Evolutionary conservation across 1,139 yeast genomes (phyloP), one percentile per base, ranked within the genome.

Genomic region (Saccharomyces hybrid): DNA sequence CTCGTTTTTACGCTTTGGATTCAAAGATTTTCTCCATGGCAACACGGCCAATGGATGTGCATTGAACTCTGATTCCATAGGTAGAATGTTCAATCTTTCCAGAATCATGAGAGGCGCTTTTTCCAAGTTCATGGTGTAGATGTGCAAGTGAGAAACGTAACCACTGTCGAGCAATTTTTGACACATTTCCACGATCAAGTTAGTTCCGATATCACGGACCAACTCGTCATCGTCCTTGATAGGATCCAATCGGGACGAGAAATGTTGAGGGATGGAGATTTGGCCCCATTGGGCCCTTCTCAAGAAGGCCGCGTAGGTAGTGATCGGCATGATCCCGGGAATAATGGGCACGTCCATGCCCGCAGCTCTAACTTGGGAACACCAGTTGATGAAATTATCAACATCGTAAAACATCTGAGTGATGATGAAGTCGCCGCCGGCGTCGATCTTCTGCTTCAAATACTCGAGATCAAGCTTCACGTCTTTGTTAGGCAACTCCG

Each of bases 311-410:
- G 95, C 88, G 72, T 91, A 91, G 8, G 97, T 89, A 20, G 96
- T 85, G 58, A 93, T 91, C 25, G 99, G 99, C 99, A 93, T 93
- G 71, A 93, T 90, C 27, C 99, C 99, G 1, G 99, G 99, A 58
- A 93, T 86, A 62, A 93, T 88, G 46, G 98, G 98, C 54, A 88
- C 83, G 49, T 77, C 77, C 59, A 93, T 79, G n/a, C 96, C 98
- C 32, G 77, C 76, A 34, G 77, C 82, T 60, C 95, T 80, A 57
- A 95, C 80, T 59, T 76, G 73, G 27, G 76, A 71, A 64, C 95
- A 90, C 99, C 99, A 93, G 29, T 72, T 63, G 56, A 93, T 78
- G 70, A 93, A 93, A 59, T 80, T 81, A 52, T 91, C 96, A 11
- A 81, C 93, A 68, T 93, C 98, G 70, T 91, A 93, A 62, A 82